Evolutionary conservation across 306 rosid species (phyloP), one percentile per base, ranked within the genome.

Genomic region (Prinsepia uniflora): DNA sequence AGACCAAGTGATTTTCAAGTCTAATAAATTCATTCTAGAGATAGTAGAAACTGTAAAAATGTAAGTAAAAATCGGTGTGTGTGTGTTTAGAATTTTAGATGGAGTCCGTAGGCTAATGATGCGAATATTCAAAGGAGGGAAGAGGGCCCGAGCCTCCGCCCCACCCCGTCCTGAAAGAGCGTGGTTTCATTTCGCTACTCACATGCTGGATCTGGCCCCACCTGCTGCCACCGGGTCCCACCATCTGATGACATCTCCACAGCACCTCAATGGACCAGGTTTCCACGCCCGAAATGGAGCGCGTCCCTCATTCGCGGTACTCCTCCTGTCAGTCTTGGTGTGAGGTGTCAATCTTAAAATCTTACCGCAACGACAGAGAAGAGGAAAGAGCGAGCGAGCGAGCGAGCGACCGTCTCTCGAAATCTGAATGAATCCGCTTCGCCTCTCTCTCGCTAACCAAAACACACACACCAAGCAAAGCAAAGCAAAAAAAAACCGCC

Each of bases 271-370:
- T 71, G 45, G 56, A 15, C n/a, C 24, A 24, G 6, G 30, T 5
- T 0, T 0, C 0, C 10, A 70, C 65, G 65, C 74, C 1, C 74
- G 9, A 7, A 10, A 30, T 30, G 36, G 2, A 14, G 65, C 55
- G 74, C 53, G 74, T 56, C 24, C 8, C 22, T 10, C 43, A 43
- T 58, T 48, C 30, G 41, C 54, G 59, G 68, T 59, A 44, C 74
- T 58, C 62, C 65, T 69, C 75, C 70, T 73, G 78, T 68, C 82
- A 73, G 71, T 53, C 62, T 78, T 72, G 48, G 8, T 11, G 66
- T 71, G 66, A 61, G 82, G 82, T 73, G 78, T 78, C 78, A 73
- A 61, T 73, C 75, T 48, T 24, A 78, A 78, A 50, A 77, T 72
- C 77, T 65, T 60, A 58, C 81, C 65, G 73, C 76, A 49, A 71